Percentiles rank a stretch among this genome's conserved stretches.
Evolutionary conservation across 495 filamentous ascomycete genomes (phyloP).

Genomic region (Hypoxylon subgilvum): DNA sequence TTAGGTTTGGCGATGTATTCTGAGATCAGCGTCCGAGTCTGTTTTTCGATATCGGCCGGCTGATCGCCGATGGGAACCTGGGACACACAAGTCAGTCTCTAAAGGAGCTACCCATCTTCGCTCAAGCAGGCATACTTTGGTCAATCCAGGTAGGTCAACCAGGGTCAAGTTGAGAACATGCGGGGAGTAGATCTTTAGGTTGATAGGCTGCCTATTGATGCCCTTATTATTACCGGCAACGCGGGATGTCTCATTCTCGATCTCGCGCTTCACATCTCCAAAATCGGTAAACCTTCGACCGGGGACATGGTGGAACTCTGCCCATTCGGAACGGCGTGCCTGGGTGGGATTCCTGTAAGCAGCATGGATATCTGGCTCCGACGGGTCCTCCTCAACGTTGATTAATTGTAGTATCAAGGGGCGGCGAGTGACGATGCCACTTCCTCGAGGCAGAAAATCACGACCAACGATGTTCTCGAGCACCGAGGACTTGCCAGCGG

Average conservation of each 20-base stretch:
- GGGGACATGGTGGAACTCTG: constrained; percentile 94
- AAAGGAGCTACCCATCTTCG: neutral
- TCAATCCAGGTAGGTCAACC: constrained; percentile 94
- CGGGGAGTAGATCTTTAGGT: constrained; percentile 98
- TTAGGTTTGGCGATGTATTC: constrained; percentile 99
- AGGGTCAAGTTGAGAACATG: constrained; percentile 95
- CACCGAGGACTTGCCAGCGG: constrained; percentile 98
- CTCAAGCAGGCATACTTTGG: constrained; percentile 68
- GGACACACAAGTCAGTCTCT: constrained; percentile 19
- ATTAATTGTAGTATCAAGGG: constrained; percentile 97
- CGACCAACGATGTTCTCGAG: constrained; percentile 98
- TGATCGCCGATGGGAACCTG: constrained; percentile 96
- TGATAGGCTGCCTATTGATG: constrained; percentile 96
- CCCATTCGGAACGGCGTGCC: constrained; percentile 75
- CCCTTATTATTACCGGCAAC: constrained; percentile 98
- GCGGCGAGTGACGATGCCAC: constrained; percentile 92
- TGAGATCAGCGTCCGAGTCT: constrained; percentile 93
- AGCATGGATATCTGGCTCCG: constrained; percentile 68
- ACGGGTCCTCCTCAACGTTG: constrained; percentile 86
- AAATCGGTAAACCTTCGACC: constrained; percentile 93
- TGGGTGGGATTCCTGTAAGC: constrained; percentile 54
- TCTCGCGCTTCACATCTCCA: constrained; percentile 88
- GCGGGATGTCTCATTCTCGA: constrained; percentile 92
- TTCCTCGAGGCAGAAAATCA: constrained; percentile 95
- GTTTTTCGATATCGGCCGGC: constrained; percentile 97